phyloP scores from a whole-genome alignment of 2,329 filamentous ascomycete species.

The Moelleriella libera region DNA sequence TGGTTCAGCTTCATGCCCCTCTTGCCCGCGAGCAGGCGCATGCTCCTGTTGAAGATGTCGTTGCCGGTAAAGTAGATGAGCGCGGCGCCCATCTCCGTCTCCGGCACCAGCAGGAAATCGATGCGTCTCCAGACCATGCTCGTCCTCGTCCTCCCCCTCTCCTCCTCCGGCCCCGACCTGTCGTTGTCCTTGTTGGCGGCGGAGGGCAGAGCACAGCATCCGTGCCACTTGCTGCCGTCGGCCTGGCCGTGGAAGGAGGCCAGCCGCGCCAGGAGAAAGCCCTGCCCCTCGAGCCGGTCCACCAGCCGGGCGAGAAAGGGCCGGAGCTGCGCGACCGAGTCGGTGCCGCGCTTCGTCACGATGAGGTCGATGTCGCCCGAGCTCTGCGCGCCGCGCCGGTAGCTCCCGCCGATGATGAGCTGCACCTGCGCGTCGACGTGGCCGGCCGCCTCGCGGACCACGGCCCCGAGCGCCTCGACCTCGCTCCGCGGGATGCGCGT shows the following conservation, averaged over 20 bases:
- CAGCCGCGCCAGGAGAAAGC: constrained; percentile 58
- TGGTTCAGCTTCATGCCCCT: constrained; percentile 81
- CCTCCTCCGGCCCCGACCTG: not conserved
- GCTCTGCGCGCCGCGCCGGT: constrained; percentile 59
- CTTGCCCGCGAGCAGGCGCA: constrained; percentile 64
- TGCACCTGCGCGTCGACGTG: constrained; percentile 49
- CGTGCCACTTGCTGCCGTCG: constrained; percentile 73
- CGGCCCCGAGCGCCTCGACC: constrained; percentile 52
- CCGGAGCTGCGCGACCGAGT: constrained; percentile 38
- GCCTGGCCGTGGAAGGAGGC: constrained; percentile 33
- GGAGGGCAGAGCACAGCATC: constrained; percentile 58
- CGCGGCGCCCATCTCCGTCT: constrained; percentile 66
- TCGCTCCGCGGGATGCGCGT: constrained; percentile 65
- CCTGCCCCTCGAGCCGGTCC: constrained; percentile 37
- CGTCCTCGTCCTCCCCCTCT: not conserved
- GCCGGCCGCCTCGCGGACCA: constrained; percentile 46
- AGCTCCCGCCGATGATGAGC: constrained; percentile 70
- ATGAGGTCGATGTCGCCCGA: constrained; percentile 80
- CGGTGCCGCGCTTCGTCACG: constrained; percentile 53
- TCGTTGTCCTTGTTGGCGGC: constrained; percentile 7
- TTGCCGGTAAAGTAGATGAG: constrained; percentile 94
- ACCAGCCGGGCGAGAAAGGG: constrained; percentile 51
- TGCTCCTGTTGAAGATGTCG: constrained; percentile 83
- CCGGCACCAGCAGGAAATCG: constrained; percentile 73
- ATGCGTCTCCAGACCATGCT: constrained; percentile 57